These are phyloP conservation scores for Plectosphaerella cucumerina DNA, from an alignment of 2,329 filamentous ascomycete genomes.

Conservation along the genomic window DNA sequence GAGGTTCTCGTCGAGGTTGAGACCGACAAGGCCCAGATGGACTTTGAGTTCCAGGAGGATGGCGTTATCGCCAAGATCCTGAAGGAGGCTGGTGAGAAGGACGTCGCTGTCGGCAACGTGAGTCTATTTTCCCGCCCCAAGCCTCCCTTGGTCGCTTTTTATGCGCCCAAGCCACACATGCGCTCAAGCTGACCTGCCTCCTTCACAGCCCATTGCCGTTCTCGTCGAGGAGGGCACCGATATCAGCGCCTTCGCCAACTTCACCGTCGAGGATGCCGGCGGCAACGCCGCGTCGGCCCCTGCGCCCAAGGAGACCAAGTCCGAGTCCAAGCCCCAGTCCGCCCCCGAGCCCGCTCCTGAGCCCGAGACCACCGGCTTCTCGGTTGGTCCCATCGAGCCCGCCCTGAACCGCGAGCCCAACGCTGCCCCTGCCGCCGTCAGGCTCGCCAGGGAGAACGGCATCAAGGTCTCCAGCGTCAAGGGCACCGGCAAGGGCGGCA, in stretches of 20 bases:
- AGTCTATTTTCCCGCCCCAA: slow-evolving; percentile 33
- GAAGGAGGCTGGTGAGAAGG: slow-evolving; percentile 90
- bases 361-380: slow-evolving; percentile 53
- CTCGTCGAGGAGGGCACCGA: slow-evolving; percentile 90
- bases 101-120: slow-evolving; percentile 91
- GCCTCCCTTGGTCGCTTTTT: background rate
- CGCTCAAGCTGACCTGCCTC: slow-evolving; percentile 7
- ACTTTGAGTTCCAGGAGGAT: slow-evolving; percentile 99
- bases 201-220: slow-evolving; percentile 83
- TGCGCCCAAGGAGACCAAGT: slow-evolving; percentile 62
- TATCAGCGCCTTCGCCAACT: slow-evolving; percentile 81
- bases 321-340: slow-evolving; percentile 55
- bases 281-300: slow-evolving; percentile 65
- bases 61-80: slow-evolving; percentile 92
- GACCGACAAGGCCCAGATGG: slow-evolving; percentile 99
- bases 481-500: slow-evolving; percentile 79
- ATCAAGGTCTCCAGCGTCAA: slow-evolving; percentile 74
- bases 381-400: slow-evolving; percentile 70
- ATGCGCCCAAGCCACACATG: slow-evolving; percentile 9
- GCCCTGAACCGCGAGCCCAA: slow-evolving; percentile 78
- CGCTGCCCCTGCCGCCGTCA: slow-evolving; percentile 69
- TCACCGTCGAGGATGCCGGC: slow-evolving; percentile 85
- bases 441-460: slow-evolving; percentile 80
- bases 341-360: slow-evolving; percentile 52
- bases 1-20: slow-evolving; percentile 98